phyloP scores from a whole-genome alignment of 2,329 filamentous ascomycete species.

The Apiospora saccharicola region DNA sequence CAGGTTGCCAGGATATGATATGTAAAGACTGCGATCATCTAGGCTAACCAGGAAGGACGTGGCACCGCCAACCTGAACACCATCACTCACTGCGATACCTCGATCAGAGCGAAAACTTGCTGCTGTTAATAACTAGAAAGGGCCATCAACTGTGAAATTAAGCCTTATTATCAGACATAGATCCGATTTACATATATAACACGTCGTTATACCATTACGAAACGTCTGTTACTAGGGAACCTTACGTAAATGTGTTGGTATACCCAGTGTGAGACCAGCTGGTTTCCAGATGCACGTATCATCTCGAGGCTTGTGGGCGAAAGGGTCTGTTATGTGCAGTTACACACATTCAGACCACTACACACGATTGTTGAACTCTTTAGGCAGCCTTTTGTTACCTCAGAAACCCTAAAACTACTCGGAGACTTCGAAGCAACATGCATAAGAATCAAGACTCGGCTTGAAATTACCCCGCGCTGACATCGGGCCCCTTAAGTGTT shows the following conservation, averaged over 20 bases:
- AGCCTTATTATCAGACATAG: too few relatives aligned
- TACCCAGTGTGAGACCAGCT: neutral
- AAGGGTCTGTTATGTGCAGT: neutral
- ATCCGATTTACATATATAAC: neutral
- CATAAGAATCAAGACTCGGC: neutral
- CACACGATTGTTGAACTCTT: neutral
- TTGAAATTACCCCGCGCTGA: conserved; percentile 21
- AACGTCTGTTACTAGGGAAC: too few relatives aligned
- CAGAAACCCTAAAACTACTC: neutral
- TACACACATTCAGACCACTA: neutral
- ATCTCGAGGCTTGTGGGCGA: too few relatives aligned
- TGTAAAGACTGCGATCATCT: neutral
- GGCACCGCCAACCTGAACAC: neutral
- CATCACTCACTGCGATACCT: neutral
- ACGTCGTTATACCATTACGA: too few relatives aligned
- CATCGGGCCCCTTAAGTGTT: neutral
- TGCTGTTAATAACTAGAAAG: too few relatives aligned
- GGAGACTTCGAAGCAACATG: neutral
- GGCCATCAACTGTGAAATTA: neutral
- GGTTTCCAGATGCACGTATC: neutral
- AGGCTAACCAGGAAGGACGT: conserved; percentile 1
- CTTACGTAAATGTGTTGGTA: too few relatives aligned
- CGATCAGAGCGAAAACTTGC: neutral
- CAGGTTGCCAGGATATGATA: neutral
- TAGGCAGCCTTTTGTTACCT: neutral